These are phyloP conservation scores for Monilinia vaccinii-corymbosi DNA, from an alignment of 2,329 filamentous ascomycete species.

Conservation along the genomic window DNA sequence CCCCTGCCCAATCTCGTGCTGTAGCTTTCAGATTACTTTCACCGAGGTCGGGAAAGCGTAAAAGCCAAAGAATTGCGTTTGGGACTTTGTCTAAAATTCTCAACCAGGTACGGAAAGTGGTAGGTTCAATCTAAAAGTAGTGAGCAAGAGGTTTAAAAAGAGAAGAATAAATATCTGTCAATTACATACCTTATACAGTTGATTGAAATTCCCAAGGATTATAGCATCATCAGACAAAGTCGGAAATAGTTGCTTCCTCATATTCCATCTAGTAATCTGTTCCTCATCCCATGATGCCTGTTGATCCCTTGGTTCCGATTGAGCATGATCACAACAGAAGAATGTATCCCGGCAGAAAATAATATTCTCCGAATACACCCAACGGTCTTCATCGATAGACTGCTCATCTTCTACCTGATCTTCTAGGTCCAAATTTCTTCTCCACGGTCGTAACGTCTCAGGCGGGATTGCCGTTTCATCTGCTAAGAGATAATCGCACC, in stretches of 20 bases:
- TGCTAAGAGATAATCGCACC: slow-evolving; percentile 95
- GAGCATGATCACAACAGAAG: slow-evolving; percentile 92
- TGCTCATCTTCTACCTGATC: slow-evolving; percentile 62
- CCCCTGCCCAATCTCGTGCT: slow-evolving; percentile 73
- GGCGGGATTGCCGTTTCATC: slow-evolving; percentile 80
- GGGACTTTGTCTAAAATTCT: slow-evolving; percentile 79
- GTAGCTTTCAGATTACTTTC: slow-evolving; percentile 77
- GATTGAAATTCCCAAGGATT: slow-evolving; percentile 96
- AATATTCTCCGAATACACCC: slow-evolving; percentile 96
- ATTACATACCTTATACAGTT: slow-evolving; percentile 80
- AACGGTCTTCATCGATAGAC: slow-evolving; percentile 53
- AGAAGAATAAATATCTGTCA: not conserved
- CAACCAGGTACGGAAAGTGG: slow-evolving; percentile 91
- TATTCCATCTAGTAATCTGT: slow-evolving; percentile 72
- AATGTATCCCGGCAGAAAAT: slow-evolving; percentile 92
- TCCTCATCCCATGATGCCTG: slow-evolving; percentile 75
- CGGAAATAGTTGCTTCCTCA: slow-evolving; percentile 90
- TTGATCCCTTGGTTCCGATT: slow-evolving; percentile 71
- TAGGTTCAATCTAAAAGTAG: slow-evolving; percentile 73
- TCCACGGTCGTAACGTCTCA: slow-evolving; percentile 70
- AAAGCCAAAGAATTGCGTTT: slow-evolving; percentile 85
- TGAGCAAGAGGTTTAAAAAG: not conserved
- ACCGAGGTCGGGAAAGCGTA: slow-evolving; percentile 92
- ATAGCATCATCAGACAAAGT: slow-evolving; percentile 70
- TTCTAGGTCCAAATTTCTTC: slow-evolving; percentile 63